Evolutionary conservation across 2,329 filamentous ascomycete genomes (phyloP).

Genomic region (Trichophyton simii): DNA sequence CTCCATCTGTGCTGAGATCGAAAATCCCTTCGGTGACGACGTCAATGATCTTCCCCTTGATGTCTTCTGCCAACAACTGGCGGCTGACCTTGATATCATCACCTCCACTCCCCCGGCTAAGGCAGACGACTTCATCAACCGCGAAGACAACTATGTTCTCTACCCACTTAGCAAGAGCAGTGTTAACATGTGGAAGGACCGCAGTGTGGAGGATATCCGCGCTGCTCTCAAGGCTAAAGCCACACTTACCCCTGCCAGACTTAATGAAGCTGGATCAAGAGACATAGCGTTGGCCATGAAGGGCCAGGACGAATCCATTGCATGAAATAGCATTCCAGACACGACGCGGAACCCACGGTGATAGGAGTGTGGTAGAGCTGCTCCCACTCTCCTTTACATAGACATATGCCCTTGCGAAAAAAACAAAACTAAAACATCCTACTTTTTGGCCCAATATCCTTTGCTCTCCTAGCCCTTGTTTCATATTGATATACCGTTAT

Average conservation of each 20-base stretch:
- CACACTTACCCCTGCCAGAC: conserved; percentile 10
- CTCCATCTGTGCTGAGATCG: conserved; percentile 66
- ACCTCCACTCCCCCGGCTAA: conserved; percentile 45
- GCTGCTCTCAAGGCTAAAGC: conserved; percentile 29
- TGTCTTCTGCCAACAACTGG: conserved; percentile 61
- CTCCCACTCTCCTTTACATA: background rate
- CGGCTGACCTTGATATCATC: conserved; percentile 61
- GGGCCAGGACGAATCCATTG: conserved; percentile 1
- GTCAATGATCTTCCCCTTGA: conserved; percentile 73
- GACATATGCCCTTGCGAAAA: background rate
- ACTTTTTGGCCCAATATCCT: background rate
- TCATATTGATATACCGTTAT: background rate
- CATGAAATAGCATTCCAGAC: background rate
- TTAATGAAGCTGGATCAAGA: conserved; percentile 6
- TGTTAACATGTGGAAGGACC: conserved; percentile 38
- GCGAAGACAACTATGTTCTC: conserved; percentile 41
- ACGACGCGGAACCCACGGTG: background rate
- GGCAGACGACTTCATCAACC: conserved; percentile 40
- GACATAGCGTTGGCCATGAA: conserved; percentile 7
- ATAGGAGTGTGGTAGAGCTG: background rate
- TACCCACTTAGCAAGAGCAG: conserved; percentile 43
- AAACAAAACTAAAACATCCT: background rate
- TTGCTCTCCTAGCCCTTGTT: background rate
- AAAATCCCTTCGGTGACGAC: conserved; percentile 73
- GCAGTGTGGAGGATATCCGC: conserved; percentile 37